phyloP scores from a whole-genome alignment of 2,329 filamentous ascomycete genomes.

The Cordyceps cicadae region DNA sequence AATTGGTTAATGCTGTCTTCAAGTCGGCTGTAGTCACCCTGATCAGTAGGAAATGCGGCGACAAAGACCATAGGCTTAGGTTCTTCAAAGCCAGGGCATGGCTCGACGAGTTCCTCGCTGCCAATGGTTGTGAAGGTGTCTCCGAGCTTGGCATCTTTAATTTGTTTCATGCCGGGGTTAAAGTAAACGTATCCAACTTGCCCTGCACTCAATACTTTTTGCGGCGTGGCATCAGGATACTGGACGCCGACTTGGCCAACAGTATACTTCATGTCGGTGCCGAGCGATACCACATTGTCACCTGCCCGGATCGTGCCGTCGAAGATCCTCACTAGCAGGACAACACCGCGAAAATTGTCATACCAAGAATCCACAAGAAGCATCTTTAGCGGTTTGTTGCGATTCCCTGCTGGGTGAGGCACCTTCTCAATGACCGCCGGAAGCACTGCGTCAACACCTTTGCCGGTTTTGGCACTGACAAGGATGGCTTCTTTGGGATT shows the following conservation, averaged over 20 bases:
- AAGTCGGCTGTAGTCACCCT: slow-evolving; percentile 74
- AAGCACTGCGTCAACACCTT: slow-evolving; percentile 76
- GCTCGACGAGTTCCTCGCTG: slow-evolving; percentile 65
- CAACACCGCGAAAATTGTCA: slow-evolving; percentile 88
- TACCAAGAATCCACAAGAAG: slow-evolving; percentile 98
- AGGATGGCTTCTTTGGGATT: slow-evolving; percentile 61
- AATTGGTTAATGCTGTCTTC: slow-evolving; percentile 93
- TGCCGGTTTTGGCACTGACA: slow-evolving; percentile 88
- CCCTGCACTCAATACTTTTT: slow-evolving; percentile 72
- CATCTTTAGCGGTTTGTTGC: slow-evolving; percentile 65
- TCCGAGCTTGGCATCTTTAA: slow-evolving; percentile 89
- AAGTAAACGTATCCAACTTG: slow-evolving; percentile 97
- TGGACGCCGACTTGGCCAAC: slow-evolving; percentile 97
- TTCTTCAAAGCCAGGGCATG: slow-evolving; percentile 88
- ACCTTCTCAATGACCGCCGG: slow-evolving; percentile 80
- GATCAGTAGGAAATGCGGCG: slow-evolving; percentile 89
- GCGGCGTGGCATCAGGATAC: slow-evolving; percentile 79
- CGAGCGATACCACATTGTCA: slow-evolving; percentile 79
- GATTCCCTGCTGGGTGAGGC: slow-evolving; percentile 69
- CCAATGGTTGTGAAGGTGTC: slow-evolving; percentile 87
- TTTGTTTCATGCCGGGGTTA: slow-evolving; percentile 96
- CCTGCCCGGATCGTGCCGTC: slow-evolving; percentile 77
- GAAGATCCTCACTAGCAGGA: slow-evolving; percentile 84
- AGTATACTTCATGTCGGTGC: slow-evolving; percentile 79
- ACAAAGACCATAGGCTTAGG: slow-evolving; percentile 99